Evolutionary conservation across 495 filamentous ascomycete species (phyloP), one percentile per base, ranked within the genome.

Genomic region (Penicillium ucsense): DNA sequence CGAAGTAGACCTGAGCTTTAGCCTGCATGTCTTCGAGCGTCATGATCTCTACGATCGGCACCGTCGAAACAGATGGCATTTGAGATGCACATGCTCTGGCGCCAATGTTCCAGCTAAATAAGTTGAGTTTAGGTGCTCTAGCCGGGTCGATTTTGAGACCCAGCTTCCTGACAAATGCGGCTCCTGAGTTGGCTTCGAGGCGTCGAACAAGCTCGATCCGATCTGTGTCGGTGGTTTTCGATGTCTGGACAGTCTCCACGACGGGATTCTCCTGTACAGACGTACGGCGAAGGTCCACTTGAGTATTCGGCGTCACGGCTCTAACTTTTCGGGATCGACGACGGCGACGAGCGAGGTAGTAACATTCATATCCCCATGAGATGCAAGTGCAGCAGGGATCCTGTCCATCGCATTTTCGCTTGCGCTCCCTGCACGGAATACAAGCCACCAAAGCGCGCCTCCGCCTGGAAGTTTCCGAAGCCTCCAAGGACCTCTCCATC

Each of bases 71-170:
- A 0, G 47, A 33, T 6, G 30, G 34, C 1, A 47, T 11, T 3
- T 44, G 42, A 6, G 54, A 55, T 8, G 55, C 48, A n/a, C 62
- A 53, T 9, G 55, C 38, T 27, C 75, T 63, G 10, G 59, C 58
- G 6, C 74, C 74, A 10, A 68, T 52, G 57, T 78, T 77, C 76
- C 74, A 80, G 0, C 63, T 75, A 53, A 76, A 80, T 4, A 75
- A 63, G 29, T 73, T 73, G 33, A 76, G 47, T 12, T 69, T 62
- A 0, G 75, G 76, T 8, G 73, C 74, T 45, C 68, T 69, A 3
- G 65, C 55, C 1, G 73, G 63, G 31, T 76, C 72, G 27, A 79
- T 58, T 20, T 68, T 69, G 40, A 76, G 63, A 1, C 70, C 74
- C 30, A 80, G 50, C 38, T 64, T 70, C 27, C 69, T 60, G 6